phyloP scores from a whole-genome alignment of 768 basidiomycete genomes.

The Lactifluus volemus region DNA sequence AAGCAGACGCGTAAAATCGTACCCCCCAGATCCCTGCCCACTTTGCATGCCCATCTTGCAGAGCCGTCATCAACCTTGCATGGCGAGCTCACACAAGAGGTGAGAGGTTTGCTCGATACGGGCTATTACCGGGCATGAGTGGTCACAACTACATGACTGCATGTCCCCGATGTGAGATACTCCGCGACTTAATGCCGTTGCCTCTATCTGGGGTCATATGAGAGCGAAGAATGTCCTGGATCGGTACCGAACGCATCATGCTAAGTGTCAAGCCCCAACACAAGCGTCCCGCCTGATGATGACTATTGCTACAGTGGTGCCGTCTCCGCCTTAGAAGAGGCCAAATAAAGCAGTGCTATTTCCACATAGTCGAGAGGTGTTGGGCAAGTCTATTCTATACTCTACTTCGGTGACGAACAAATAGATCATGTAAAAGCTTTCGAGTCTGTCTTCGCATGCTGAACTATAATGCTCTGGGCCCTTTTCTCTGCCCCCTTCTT shows the following conservation, averaged over 20 bases:
- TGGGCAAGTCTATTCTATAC: neutral
- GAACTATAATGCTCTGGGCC: conserved; percentile 26
- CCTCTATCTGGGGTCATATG: neutral
- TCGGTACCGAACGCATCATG: neutral
- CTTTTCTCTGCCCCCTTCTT: conserved; percentile 44
- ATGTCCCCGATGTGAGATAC: neutral
- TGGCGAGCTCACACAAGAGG: neutral
- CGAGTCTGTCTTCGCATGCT: neutral
- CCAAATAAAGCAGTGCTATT: neutral
- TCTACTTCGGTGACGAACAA: neutral
- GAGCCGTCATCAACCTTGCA: neutral
- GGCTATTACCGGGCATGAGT: neutral
- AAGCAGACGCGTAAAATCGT: neutral
- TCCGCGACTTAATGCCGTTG: neutral
- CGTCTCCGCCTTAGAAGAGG: neutral
- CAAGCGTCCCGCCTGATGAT: neutral
- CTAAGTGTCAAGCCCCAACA: neutral
- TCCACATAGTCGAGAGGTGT: neutral
- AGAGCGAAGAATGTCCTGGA: neutral
- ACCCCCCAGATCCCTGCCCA: too few species aligned
- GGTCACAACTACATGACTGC: neutral
- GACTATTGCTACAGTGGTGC: neutral
- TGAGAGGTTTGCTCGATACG: neutral
- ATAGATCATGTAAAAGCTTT: conserved; percentile 1
- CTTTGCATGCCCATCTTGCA: too few species aligned